phyloP scores from a whole-genome alignment of 2,329 filamentous ascomycete species.

The Aspergillus sojae region DNA sequence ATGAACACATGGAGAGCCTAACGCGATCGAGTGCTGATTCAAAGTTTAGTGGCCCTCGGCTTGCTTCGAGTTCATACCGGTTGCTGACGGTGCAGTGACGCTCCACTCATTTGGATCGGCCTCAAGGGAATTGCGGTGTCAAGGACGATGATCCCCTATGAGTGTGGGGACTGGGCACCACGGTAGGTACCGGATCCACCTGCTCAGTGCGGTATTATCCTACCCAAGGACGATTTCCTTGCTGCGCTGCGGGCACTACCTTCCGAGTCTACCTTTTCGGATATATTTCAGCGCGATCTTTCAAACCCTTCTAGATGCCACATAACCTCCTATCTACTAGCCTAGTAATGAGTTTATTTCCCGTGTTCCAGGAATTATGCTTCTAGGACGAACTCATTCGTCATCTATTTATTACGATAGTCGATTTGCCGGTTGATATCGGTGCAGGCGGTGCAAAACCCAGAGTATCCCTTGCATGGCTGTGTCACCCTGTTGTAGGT shows the following conservation, averaged over 20 bases:
- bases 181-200: slow-evolving; percentile 2
- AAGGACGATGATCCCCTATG: slow-evolving; percentile 1
- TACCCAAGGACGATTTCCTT: not conserved
- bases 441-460: slow-evolving; percentile 4
- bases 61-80: not conserved
- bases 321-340: not conserved
- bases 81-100: not conserved
- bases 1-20: not conserved
- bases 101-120: slow-evolving; percentile 1
- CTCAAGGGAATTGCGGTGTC: slow-evolving; percentile 4
- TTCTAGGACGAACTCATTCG: not conserved
- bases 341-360: not conserved
- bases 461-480: slow-evolving; percentile 24
- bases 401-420: slow-evolving; percentile 7
- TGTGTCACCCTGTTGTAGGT: slow-evolving; percentile 19
- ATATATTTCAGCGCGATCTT: not conserved
- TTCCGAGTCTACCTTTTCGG: not conserved
- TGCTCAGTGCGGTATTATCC: not conserved
- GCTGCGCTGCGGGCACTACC: not conserved
- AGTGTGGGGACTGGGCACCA: not conserved
- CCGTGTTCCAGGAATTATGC: slow-evolving; percentile 1
- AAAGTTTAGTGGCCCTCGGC: not conserved
- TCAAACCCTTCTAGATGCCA: not conserved
- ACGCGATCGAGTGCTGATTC: not conserved
- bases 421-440: slow-evolving; percentile 1